Evolutionary conservation across 1,284 basidiomycete genomes (phyloP), one percentile per base, ranked within the genome.

Genomic region (Coniferiporia weirii): DNA sequence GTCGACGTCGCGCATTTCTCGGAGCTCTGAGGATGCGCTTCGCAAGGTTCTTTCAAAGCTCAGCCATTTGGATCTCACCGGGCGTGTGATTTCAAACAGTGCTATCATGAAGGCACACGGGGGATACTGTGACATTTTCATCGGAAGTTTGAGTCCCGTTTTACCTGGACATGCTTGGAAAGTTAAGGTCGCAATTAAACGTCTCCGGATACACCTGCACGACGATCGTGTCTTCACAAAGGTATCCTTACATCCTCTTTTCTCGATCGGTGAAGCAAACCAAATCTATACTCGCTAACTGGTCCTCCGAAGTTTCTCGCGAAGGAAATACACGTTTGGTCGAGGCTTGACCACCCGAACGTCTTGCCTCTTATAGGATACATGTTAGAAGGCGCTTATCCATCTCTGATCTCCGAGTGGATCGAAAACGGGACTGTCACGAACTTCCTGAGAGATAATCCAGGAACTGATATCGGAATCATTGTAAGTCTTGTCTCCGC

Each of bases 371-470:
- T 61, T 12, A 13, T 57, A 15, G 60, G 60, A 4, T 61, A 53
- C 34, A 17, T 50, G 7, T 15, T 61, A 50, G 60, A 43, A 20
- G 48, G 51, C 45, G 13, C 40, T 22, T 17, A 35, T 56, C 55
- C 54, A 34, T 27, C 46, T 45, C 44, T 43, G 20, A 19, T 61
- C 34, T 57, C 60, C n/a, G 56, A 61, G 45, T 61, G 60, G 60
- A 61, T 61, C 34, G 51, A 54, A 20, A 57, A 61, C 22, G 60
- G 60, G 4, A 61, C 60, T 6, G 45, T 52, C 19, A 34, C 13
- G n/a, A 46, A 44, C 5, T 61, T 53, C 22, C 12, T 61, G 22
- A 57, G 57, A 19, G 17, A 17, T 3, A 57, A 49, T 15, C 45
- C 55, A 44, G 8, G 32, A 10, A 19, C 22, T 46, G 46, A 48